A percentile compares a stretch with the other conserved stretches of the same genome.
Conservation (phyloP, 176 grass and related monocot species). For the Oryza meyeriana region DNA sequence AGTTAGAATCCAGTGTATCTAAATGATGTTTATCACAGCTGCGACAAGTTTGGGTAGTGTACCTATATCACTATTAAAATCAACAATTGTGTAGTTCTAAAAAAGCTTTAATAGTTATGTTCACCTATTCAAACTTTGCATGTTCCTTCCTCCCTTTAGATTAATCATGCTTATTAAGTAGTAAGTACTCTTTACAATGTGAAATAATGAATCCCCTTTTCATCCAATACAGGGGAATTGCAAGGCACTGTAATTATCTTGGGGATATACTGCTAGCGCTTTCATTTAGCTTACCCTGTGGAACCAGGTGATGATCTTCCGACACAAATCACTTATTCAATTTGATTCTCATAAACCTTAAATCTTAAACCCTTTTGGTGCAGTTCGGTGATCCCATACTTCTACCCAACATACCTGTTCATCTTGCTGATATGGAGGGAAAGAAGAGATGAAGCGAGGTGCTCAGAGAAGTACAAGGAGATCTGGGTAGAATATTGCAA, state of each 20-base stretch:
- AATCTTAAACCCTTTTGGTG: background rate
- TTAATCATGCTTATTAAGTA: background rate
- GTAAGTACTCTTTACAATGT: background rate
- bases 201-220: background rate
- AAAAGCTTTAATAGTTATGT: background rate
- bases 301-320: slow-evolving; percentile 53
- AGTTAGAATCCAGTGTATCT: background rate
- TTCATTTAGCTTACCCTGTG: slow-evolving; percentile 94
- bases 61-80: background rate
- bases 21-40: background rate
- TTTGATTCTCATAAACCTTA: background rate
- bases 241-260: slow-evolving; percentile 95
- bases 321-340: background rate
- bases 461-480: slow-evolving; percentile 86
- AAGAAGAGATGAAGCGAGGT: slow-evolving; percentile 83
- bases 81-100: background rate
- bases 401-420: slow-evolving; percentile 89
- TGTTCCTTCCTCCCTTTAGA: background rate
- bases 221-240: slow-evolving; percentile 60
- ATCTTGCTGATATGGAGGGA: slow-evolving; percentile 96
- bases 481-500: slow-evolving; percentile 88
- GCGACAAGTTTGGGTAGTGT: background rate
- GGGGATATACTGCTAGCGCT: slow-evolving; percentile 83
- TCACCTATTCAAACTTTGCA: background rate
- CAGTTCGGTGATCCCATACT: slow-evolving; percentile 91